phyloP scores from a whole-genome alignment of 2,329 filamentous ascomycete genomes.

The Aspergillus felis region DNA sequence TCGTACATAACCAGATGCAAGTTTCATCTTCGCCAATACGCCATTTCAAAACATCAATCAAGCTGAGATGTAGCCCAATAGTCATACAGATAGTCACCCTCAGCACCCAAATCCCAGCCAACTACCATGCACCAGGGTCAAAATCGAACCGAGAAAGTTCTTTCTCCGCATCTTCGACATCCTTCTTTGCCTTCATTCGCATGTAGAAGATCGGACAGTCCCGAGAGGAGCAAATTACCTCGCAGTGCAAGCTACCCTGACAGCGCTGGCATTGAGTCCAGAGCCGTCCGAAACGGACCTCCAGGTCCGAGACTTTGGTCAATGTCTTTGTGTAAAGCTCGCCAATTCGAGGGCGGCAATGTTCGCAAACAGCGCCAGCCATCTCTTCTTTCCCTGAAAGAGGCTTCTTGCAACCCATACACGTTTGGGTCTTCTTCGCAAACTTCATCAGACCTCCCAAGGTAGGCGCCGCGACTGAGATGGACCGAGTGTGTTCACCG shows the following conservation, averaged over 20 bases:
- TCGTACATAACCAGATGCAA: neutral
- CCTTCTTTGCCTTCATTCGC: constrained; percentile 99
- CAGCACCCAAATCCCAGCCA: neutral
- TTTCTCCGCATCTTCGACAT: constrained; percentile 90
- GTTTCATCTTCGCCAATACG: constrained; percentile 8
- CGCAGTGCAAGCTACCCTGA: constrained; percentile 95
- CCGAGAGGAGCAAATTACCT: constrained; percentile 93
- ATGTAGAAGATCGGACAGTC: constrained; percentile 99
- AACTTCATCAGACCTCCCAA: constrained; percentile 98
- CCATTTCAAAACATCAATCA: constrained; percentile 2
- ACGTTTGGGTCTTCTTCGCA: constrained; percentile 94
- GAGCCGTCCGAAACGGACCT: constrained; percentile 84
- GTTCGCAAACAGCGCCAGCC: constrained; percentile 78
- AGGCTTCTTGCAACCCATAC: constrained; percentile 98
- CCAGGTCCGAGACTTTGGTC: constrained; percentile 82
- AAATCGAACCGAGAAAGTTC: constrained; percentile 86
- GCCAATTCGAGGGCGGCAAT: constrained; percentile 79
- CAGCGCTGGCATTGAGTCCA: constrained; percentile 99
- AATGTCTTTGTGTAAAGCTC: constrained; percentile 93
- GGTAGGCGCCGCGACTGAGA: constrained; percentile 85
- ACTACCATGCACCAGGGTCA: constrained; percentile 67
- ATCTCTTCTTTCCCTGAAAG: constrained; percentile 74
- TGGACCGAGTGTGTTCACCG: constrained; percentile 91
- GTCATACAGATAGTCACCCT: constrained; percentile 10
- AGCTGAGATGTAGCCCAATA: neutral